These are phyloP conservation scores for Trifolium repens DNA, from an alignment of 306 rosid species.

Conservation along the genomic window DNA sequence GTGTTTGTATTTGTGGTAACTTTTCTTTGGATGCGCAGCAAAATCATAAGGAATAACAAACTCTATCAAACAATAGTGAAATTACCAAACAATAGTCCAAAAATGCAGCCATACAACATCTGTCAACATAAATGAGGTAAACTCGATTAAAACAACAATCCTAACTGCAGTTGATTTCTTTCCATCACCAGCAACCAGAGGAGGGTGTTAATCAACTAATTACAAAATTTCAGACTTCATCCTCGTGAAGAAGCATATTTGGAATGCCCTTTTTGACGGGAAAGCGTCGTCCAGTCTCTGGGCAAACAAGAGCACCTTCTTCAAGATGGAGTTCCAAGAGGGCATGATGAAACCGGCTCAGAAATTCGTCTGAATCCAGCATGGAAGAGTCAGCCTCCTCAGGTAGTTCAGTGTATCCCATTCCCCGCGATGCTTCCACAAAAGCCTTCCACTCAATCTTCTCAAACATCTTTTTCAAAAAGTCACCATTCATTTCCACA, in stretches of 20 bases:
- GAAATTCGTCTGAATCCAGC: conserved; percentile 78
- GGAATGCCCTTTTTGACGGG: conserved; percentile 87
- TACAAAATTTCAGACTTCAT: conserved; percentile 68
- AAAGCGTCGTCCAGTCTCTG: conserved; percentile 77
- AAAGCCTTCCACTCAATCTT: conserved; percentile 89
- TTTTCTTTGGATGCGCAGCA: no score
- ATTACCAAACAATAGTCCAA: conserved; percentile 7
- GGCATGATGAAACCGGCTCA: conserved; percentile 81
- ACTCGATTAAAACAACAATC: not conserved
- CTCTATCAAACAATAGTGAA: not conserved
- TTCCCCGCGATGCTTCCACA: conserved; percentile 56
- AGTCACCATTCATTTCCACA: conserved; percentile 67
- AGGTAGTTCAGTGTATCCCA: conserved; percentile 81
- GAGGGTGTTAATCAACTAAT: not conserved
- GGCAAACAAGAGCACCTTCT: conserved; percentile 87
- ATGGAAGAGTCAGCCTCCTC: conserved; percentile 70
- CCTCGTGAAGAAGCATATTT: conserved; percentile 92
- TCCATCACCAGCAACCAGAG: conserved; percentile 7
- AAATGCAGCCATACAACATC: not conserved
- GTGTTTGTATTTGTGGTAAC: no score
- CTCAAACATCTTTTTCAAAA: conserved; percentile 72
- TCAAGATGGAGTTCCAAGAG: conserved; percentile 92
- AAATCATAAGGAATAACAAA: not conserved
- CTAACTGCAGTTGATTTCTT: not conserved
- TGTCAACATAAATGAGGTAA: not conserved